Conservation (phyloP, 2,329 filamentous ascomycete species). For the Simplicillium aogashimaense region DNA sequence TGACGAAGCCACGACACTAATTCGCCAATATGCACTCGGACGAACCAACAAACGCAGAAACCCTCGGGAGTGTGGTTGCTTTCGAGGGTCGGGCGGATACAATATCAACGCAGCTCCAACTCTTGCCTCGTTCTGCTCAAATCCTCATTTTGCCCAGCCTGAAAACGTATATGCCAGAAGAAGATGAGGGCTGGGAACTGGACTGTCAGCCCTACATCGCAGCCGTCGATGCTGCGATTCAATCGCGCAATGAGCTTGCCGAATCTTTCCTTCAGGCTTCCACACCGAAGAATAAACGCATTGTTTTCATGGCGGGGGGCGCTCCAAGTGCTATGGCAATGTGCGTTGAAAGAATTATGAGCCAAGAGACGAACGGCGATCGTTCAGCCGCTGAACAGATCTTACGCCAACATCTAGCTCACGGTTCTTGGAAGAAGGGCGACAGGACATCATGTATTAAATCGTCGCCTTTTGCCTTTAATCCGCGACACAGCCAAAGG, state of each 20-base stretch:
- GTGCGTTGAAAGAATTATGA: conserved; percentile 44
- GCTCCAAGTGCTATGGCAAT: conserved; percentile 41
- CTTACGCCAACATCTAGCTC: conserved; percentile 39
- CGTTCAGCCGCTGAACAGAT: conserved; percentile 36
- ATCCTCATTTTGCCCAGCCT: conserved; percentile 46
- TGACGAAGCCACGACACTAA: too few species aligned
- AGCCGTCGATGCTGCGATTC: conserved; percentile 17
- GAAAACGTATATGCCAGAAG: conserved; percentile 31
- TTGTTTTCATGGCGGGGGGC: conserved; percentile 53
- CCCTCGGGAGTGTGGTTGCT: conserved; percentile 42
- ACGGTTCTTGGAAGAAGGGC: conserved; percentile 20
- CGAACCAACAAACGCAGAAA: too few species aligned
- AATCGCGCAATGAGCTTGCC: not conserved
- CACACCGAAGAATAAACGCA: conserved; percentile 30
- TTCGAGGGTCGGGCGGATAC: conserved; percentile 47
- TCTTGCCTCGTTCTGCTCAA: conserved; percentile 48
- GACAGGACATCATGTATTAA: too few species aligned
- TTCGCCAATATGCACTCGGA: too few species aligned
- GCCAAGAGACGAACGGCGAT: conserved; percentile 40
- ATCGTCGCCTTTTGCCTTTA: conserved; percentile 13
- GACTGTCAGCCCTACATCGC: not conserved
- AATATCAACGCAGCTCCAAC: conserved; percentile 47
- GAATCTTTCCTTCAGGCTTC: not conserved
- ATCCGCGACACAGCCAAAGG: conserved; percentile 19
- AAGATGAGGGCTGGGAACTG: conserved; percentile 12